Percentiles rank a stretch among this genome's conserved stretches.
Conservation (phyloP, 495 filamentous ascomycete species). For the Apiosordaria backusii region DNA sequence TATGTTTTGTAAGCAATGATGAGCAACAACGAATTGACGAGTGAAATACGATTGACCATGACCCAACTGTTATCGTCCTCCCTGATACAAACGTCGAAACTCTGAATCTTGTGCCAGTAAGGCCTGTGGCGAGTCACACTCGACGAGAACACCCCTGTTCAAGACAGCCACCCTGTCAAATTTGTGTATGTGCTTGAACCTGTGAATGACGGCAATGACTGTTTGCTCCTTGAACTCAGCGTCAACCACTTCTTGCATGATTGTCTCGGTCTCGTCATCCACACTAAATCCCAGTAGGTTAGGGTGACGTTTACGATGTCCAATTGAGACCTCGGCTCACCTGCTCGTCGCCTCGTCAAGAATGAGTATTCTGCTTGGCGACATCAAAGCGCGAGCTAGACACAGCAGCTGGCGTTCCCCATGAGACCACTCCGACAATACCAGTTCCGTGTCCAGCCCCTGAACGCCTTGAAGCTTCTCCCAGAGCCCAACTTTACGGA, state of each 20-base stretch:
- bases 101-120: conserved; percentile 7
- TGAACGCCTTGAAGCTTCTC: background rate
- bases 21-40: no score
- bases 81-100: background rate
- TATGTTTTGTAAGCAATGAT: no score
- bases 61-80: no score
- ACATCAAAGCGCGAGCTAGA: conserved; percentile 55
- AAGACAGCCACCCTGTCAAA: conserved; percentile 42
- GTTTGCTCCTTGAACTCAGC: conserved; percentile 40
- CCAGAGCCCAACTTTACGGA: conserved; percentile 1
- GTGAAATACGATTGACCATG: no score
- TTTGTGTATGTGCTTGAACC: conserved; percentile 38
- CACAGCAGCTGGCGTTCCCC: conserved; percentile 60
- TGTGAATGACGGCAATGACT: conserved; percentile 41
- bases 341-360: conserved; percentile 29
- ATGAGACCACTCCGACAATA: conserved; percentile 48
- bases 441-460: conserved; percentile 45
- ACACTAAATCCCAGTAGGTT: no score
- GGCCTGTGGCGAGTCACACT: conserved; percentile 27
- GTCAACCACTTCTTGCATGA: conserved; percentile 39
- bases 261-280: background rate
- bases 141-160: conserved; percentile 34
- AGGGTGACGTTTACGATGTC: background rate
- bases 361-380: conserved; percentile 24
- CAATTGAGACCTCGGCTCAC: background rate